Evolutionary conservation across 202 grass and related monocot species (phyloP), one percentile per base, ranked within the genome.

Genomic region (Cymbopogon flexuosus): DNA sequence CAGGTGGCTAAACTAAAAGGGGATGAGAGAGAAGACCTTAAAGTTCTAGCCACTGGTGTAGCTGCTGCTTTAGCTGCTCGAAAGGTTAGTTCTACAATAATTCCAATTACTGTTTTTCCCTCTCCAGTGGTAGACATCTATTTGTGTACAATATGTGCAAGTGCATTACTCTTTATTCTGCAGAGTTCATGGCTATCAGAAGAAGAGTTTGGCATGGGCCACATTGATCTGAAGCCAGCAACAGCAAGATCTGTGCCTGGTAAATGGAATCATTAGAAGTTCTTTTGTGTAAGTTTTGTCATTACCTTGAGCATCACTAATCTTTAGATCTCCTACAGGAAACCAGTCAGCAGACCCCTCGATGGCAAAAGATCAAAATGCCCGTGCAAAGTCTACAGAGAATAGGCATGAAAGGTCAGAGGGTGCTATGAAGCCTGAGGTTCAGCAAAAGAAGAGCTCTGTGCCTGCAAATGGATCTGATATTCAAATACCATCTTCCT

Each of bases 141-240:
- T 54, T 68, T 77, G 15, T 65, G 40, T 75, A 49, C 37, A 45
- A 45, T 12, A 63, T 62, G 10, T 83, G 22, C 31, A n/a, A 29
- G 39, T 51, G 16, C 8, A 64, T n/a, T n/a, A n/a, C n/a, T n/a
- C n/a, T n/a, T n/a, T n/a, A 52, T 73, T 73, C 29, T 87, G 85
- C 86, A 98, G 96, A 90, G 86, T 70, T 91, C 92, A 81, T 98
- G 96, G 96, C 77, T 98, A 81, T 91, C 96, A 87, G 96, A 98
- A 57, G 96, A 98, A 86, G 96, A 91, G 70, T 99, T 99, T 84
- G 88, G 88, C 49, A 99, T 99, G 96, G 96, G 92, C 40, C 76
- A 91, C 74, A 83, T 99, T 84, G 96, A 99, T 76, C 70, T 89
- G 67, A 99, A 91, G 74, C 90, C 87, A 86, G 77, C 61, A 16